phyloP scores from a whole-genome alignment of 2,329 filamentous ascomycete species.

The Botrytis medusae region DNA sequence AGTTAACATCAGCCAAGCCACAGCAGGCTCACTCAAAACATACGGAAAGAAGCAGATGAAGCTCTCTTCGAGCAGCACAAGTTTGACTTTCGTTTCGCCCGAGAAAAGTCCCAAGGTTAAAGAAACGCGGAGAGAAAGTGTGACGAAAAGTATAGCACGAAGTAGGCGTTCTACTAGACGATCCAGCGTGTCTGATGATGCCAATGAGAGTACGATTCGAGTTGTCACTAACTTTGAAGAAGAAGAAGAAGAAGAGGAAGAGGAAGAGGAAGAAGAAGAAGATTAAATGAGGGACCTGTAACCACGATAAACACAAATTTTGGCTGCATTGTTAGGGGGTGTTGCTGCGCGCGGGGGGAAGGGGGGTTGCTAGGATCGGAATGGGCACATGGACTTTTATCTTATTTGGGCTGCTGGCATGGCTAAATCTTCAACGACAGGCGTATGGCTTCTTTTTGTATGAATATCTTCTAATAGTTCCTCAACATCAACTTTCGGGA shows the following conservation, averaged over 20 bases:
- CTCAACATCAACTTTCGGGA: conserved; percentile 16
- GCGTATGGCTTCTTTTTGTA: conserved; percentile 28
- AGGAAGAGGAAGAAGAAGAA: conserved; percentile 17
- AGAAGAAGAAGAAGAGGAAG: conserved; percentile 14
- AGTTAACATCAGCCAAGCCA: conserved; percentile 27
- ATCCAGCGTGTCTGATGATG: conserved; percentile 17
- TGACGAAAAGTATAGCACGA: conserved; percentile 26
- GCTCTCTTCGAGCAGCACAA: conserved; percentile 31
- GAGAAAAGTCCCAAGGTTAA: conserved; percentile 23
- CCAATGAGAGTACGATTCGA: conserved; percentile 30
- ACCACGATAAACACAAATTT: conserved; percentile 5
- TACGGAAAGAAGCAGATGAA: conserved; percentile 33
- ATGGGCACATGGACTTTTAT: conserved; percentile 22
- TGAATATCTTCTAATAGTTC: conserved; percentile 31
- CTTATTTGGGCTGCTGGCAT: conserved; percentile 24
- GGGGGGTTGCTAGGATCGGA: conserved; percentile 23
- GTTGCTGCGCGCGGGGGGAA: not conserved
- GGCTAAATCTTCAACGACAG: conserved; percentile 34
- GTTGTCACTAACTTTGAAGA: conserved; percentile 27
- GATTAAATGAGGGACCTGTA: conserved; percentile 12
- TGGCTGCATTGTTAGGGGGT: conserved; percentile 14
- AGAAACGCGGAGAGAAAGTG: conserved; percentile 23
- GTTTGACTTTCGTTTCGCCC: conserved; percentile 30
- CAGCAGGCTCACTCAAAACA: conserved; percentile 32
- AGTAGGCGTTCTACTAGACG: conserved; percentile 25